phyloP scores from a whole-genome alignment of 202 grass and related monocot genomes.

The Hordeum pubiflorum region DNA sequence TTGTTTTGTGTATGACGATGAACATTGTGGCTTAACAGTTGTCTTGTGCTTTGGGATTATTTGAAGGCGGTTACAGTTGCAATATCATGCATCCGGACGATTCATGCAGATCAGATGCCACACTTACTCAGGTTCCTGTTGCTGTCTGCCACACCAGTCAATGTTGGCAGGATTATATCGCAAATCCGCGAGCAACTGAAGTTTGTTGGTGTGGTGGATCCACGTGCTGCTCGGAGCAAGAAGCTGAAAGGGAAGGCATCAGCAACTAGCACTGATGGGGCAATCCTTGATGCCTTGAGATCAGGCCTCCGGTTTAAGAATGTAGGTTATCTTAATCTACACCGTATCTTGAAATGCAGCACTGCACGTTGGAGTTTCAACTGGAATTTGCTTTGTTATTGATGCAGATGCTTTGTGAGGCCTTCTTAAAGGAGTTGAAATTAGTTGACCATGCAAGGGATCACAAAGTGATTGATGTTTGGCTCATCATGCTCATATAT shows the following conservation, averaged over 20 bases:
- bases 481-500: slow-evolving; percentile 81
- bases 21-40: slow-evolving; percentile 10
- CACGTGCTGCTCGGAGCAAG: slow-evolving; percentile 49
- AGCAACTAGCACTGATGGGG: slow-evolving; percentile 47
- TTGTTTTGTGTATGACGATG: neutral
- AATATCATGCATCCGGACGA: slow-evolving; percentile 83
- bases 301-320: slow-evolving; percentile 82
- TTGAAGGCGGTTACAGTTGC: slow-evolving; percentile 74
- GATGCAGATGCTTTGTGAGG: slow-evolving; percentile 67
- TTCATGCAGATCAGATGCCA: slow-evolving; percentile 61
- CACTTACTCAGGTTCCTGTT: slow-evolving; percentile 84
- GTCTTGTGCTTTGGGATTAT: slow-evolving; percentile 17
- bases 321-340: slow-evolving; percentile 30
- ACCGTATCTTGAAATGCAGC: slow-evolving; percentile 2
- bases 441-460: slow-evolving; percentile 46
- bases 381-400: slow-evolving; percentile 24
- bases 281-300: slow-evolving; percentile 63
- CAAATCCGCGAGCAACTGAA: slow-evolving; percentile 81
- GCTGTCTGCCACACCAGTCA: slow-evolving; percentile 59
- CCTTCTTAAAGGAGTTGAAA: slow-evolving; percentile 73
- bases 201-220: slow-evolving; percentile 52
- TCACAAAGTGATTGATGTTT: slow-evolving; percentile 86
- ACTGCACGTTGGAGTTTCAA: neutral
- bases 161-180: slow-evolving; percentile 68
- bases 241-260: slow-evolving; percentile 77